Evolutionary conservation across 116 monocot genomes (phyloP), one percentile per base, ranked within the genome.

Genomic region (Zostera marina): DNA sequence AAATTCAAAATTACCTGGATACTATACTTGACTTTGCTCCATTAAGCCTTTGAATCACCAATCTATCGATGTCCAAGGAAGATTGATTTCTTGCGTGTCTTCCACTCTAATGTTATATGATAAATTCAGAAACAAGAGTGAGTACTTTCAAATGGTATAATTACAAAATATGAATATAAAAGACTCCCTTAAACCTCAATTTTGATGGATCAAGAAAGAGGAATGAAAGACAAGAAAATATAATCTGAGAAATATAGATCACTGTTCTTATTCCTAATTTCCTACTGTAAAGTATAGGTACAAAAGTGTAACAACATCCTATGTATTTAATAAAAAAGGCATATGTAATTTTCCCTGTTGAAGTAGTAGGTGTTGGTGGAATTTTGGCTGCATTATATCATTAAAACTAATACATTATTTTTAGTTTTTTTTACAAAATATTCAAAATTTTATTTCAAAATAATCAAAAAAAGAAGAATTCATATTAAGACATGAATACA

Each of bases 31-130:
- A 42, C 20, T 59, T 59, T 39, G 15, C 59, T 17, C 39, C 59
- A 40, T 42, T 43, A 59, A 43, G 19, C 20, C 39, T 43, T 43
- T 59, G 59, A 42, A 42, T 59, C 11, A 42, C 59, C 59, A 59
- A 42, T 21, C 59, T n/a, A 20, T 42, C 59, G 17, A 43, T 43
- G 17, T 43, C 59, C 59, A 59, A 22, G 32, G 59, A 59, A 40
- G 59, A 40, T 19, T 20, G 22, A 59, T 59, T 41, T 43, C 41
- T 59, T 41, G 59, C 42, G 20, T 42, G 59, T 42, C 16, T 43
- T 17, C 42, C 42, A 43, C 59, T 42, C 59, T 59, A 21, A 17
- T 57, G 11, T 22, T 41, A 14, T 41, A 57, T 4, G 11, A 42
- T 54, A 7, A 54, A 23, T 25, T 24, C 9, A 42, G 42, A 11